Evolutionary conservation across 805 yeast genomes (phyloP).

Genomic region (Brettanomyces custersianus): DNA sequence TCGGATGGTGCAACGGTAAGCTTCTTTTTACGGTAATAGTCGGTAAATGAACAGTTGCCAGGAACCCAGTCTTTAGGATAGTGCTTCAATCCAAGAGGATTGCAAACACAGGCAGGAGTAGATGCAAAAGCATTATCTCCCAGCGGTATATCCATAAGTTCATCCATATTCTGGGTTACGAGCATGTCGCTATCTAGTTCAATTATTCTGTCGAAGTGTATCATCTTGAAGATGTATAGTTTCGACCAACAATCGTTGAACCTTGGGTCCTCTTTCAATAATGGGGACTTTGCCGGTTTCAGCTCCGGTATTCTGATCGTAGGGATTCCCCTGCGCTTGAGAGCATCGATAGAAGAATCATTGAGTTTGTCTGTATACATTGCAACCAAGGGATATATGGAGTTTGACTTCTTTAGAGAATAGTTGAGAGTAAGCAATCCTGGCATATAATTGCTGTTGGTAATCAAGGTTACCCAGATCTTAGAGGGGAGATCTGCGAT

Average conservation of each 20-base stretch:
- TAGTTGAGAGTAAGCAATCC: conserved; percentile 45
- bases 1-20: conserved; percentile 8
- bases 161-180: conserved; percentile 50
- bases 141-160: conserved; percentile 40
- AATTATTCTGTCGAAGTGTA: conserved; percentile 43
- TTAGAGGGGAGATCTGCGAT: too few relatives aligned
- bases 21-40: conserved; percentile 20
- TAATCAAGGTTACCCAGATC: conserved; percentile 51
- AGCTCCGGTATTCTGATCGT: conserved; percentile 33
- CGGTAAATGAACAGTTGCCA: conserved; percentile 42
- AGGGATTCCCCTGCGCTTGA: conserved; percentile 32
- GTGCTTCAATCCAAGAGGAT: conserved; percentile 42
- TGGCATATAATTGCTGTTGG: conserved; percentile 39
- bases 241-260: conserved; percentile 58
- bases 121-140: conserved; percentile 40
- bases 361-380: conserved; percentile 40
- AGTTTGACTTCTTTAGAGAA: conserved; percentile 32
- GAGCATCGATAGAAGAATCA: conserved; percentile 29
- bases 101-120: conserved; percentile 54
- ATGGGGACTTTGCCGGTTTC: conserved; percentile 33
- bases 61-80: conserved; percentile 47
- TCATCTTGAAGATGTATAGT: conserved; percentile 42
- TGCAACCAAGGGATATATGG: conserved; percentile 44
- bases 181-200: conserved; percentile 56
- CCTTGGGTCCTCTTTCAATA: conserved; percentile 40